These are phyloP conservation scores for Microdochium bolleyi DNA, from an alignment of 2,329 filamentous ascomycete genomes.

Conservation along the genomic window DNA sequence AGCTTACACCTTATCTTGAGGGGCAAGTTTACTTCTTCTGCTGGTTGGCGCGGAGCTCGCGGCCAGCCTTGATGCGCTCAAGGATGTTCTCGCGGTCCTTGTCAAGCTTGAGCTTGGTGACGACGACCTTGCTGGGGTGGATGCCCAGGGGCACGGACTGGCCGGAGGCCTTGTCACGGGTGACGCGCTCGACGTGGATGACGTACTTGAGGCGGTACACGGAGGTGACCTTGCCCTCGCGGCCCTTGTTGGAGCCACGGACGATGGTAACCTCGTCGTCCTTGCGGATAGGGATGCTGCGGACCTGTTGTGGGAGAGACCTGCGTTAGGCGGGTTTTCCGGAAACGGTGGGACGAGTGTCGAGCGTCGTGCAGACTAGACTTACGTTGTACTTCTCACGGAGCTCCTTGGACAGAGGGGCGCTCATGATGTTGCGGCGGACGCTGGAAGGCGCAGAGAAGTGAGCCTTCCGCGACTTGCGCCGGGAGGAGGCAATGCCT, in stretches of 20 bases:
- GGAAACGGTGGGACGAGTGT: background rate
- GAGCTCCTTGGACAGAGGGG: constrained; percentile 91
- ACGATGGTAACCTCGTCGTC: constrained; percentile 92
- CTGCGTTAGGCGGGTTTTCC: background rate
- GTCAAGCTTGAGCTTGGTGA: constrained; percentile 98
- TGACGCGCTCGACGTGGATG: constrained; percentile 94
- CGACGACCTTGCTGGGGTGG: constrained; percentile 93
- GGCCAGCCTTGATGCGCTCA: constrained; percentile 74
- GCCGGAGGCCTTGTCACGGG: constrained; percentile 95
- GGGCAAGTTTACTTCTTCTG: constrained; percentile 28
- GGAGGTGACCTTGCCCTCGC: constrained; percentile 95
- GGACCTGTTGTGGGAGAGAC: constrained; percentile 52
- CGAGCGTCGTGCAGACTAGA: constrained; percentile 5
- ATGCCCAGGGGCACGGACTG: constrained; percentile 92
- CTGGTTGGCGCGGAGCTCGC: constrained; percentile 67
- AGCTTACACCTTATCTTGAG: background rate
- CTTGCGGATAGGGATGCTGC: constrained; percentile 94
- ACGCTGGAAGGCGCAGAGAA: constrained; percentile 91
- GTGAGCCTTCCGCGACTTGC: constrained; percentile 99
- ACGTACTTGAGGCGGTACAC: constrained; percentile 98
- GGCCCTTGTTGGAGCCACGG: constrained; percentile 92
- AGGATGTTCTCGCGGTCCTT: constrained; percentile 88
- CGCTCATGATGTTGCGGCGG: constrained; percentile 95
- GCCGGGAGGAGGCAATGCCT: constrained; percentile 54
- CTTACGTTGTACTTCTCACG: constrained; percentile 98